Evolutionary conservation across 495 filamentous ascomycete species (phyloP).

Genomic region (Penicillium bialowiezense): DNA sequence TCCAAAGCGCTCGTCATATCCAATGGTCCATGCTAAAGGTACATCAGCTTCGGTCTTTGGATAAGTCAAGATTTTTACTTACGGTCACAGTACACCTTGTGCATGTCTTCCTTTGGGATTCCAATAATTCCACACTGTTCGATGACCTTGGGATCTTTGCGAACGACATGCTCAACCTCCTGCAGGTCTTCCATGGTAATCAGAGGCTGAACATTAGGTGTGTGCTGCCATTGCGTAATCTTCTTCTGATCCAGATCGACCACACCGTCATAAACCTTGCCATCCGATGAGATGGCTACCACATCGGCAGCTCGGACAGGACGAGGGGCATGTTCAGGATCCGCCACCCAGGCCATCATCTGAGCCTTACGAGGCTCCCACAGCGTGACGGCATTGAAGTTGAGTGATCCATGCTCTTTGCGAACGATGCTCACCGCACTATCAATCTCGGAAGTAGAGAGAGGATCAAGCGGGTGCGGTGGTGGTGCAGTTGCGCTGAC

Average conservation of each 20-base stretch:
- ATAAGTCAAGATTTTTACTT: conserved; percentile 28
- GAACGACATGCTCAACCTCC: conserved; percentile 75
- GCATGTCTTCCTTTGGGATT: conserved; percentile 82
- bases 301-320: conserved; percentile 78
- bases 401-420: conserved; percentile 66
- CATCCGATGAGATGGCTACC: conserved; percentile 77
- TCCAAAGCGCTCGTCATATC: conserved; percentile 89
- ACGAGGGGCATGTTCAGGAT: conserved; percentile 56
- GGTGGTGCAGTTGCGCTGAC: conserved; percentile 53
- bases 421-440: conserved; percentile 65
- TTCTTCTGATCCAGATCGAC: conserved; percentile 72
- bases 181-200: conserved; percentile 96
- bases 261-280: conserved; percentile 80
- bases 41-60: neutral
- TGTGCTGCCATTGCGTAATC: conserved; percentile 71
- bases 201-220: conserved; percentile 81
- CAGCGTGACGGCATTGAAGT: conserved; percentile 88
- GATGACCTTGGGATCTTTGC: conserved; percentile 84
- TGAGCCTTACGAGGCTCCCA: conserved; percentile 84
- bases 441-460: conserved; percentile 76
- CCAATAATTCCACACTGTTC: conserved; percentile 87
- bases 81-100: conserved; percentile 91
- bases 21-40: conserved; percentile 83
- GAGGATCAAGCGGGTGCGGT: conserved; percentile 83
- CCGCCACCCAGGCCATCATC: conserved; percentile 78